Percentiles rank a stretch among this genome's conserved stretches.
These are phyloP conservation scores for Gossypium bickii DNA, from an alignment of 345 rosid genomes.

Conservation along the genomic window DNA sequence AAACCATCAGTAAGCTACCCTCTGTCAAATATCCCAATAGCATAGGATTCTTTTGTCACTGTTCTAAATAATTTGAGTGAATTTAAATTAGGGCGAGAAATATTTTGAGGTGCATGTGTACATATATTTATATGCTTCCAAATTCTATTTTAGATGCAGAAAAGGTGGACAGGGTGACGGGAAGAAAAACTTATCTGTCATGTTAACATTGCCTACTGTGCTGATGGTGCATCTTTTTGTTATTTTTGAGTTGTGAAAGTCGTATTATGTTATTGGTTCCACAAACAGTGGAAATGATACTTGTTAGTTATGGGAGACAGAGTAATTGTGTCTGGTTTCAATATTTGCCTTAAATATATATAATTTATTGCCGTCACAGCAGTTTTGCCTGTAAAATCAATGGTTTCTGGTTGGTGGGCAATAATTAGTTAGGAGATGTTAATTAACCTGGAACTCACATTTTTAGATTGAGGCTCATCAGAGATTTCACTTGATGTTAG, in stretches of 20 bases:
- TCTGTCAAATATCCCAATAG: not conserved
- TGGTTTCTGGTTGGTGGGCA: not conserved
- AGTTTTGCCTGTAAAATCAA: not conserved
- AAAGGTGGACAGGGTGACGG: not conserved
- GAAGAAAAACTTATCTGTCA: conserved; percentile 5
- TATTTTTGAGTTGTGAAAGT: not conserved
- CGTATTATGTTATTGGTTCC: not conserved
- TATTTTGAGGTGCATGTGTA: conserved; percentile 41
- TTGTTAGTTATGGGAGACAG: not conserved
- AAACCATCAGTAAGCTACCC: not conserved
- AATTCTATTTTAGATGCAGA: not conserved
- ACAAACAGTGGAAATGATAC: not conserved
- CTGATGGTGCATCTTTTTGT: not conserved
- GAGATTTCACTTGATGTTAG: not conserved
- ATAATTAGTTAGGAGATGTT: not conserved
- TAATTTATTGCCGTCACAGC: not conserved
- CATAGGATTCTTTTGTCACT: not conserved
- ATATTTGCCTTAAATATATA: not conserved
- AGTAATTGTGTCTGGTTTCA: not conserved
- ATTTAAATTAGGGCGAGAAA: conserved; percentile 18
- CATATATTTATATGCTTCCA: conserved; percentile 15
- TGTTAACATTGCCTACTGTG: not conserved
- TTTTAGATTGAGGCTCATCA: not conserved
- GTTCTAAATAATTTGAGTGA: not conserved
- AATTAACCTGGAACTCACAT: not conserved